phyloP scores from a whole-genome alignment of 768 basidiomycete species.

The Guyanaporus albipodus region DNA sequence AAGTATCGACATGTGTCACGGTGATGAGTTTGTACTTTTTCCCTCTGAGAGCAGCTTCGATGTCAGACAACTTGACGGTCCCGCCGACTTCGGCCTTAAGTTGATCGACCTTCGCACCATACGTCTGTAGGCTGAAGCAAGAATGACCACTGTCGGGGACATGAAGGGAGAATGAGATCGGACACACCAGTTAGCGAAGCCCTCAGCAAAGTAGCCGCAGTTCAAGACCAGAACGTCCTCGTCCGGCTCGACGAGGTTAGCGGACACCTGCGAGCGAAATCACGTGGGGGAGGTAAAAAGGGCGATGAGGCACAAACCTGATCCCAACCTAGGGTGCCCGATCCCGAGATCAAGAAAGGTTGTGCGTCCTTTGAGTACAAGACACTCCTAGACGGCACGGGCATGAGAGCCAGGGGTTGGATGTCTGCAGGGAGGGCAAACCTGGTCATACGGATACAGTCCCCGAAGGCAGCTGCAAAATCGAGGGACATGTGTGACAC shows the following conservation, averaged over 20 bases:
- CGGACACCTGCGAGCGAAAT: constrained; percentile 60
- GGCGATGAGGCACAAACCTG: constrained; percentile 45
- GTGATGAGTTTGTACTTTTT: constrained; percentile 88
- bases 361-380: constrained; percentile 76
- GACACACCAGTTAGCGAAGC: constrained; percentile 78
- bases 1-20: constrained; percentile 95
- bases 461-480: constrained; percentile 84
- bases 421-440: constrained; percentile 17
- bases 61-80: constrained; percentile 54
- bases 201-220: constrained; percentile 92
- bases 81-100: constrained; percentile 80
- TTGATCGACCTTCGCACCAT: constrained; percentile 85
- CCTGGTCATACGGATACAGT: constrained; percentile 84
- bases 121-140: constrained; percentile 63
- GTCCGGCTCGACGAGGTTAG: constrained; percentile 83
- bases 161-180: neutral
- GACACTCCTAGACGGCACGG: constrained; percentile 48
- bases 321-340: constrained; percentile 97
- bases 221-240: constrained; percentile 81
- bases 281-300: neutral
- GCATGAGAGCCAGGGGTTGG: neutral
- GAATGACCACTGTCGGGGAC: neutral
- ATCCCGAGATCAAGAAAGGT: constrained; percentile 91
- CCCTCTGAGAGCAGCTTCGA: constrained; percentile 65
- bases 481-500: constrained; percentile 87